Evolutionary conservation across 805 yeast species (phyloP).

Genomic region (Torulaspora gathmanii): DNA sequence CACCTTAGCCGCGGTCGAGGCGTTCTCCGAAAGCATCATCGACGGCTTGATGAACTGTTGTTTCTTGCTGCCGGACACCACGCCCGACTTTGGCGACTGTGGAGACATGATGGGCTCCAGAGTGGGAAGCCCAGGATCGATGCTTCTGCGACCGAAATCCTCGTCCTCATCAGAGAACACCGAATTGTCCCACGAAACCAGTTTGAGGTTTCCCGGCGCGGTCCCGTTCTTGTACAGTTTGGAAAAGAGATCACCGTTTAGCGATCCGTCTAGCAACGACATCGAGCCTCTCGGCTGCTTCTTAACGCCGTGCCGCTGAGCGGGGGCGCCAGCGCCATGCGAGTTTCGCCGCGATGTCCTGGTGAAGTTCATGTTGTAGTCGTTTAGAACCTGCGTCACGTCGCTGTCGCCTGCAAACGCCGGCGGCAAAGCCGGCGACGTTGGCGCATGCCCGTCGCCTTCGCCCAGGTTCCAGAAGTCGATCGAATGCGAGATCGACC

Average conservation of each 20-base stretch:
- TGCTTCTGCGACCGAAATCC: constrained; percentile 3
- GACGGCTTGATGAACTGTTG: constrained; percentile 30
- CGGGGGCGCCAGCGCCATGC: background rate
- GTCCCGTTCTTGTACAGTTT: constrained; percentile 20
- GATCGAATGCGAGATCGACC: constrained; percentile 30
- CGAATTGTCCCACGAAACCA: constrained; percentile 16
- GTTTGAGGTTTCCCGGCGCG: constrained; percentile 10
- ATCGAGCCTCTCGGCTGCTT: constrained; percentile 29
- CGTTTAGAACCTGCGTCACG: constrained; percentile 24
- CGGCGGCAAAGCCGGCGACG: background rate
- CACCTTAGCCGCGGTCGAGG: constrained; percentile 27
- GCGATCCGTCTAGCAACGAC: constrained; percentile 25
- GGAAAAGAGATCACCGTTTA: constrained; percentile 21
- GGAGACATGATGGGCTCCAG: constrained; percentile 13
- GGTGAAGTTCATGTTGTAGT: constrained; percentile 25
- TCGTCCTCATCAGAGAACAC: constrained; percentile 18
- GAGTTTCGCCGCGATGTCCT: constrained; percentile 4
- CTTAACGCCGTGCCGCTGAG: constrained; percentile 22
- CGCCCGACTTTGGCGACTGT: constrained; percentile 14
- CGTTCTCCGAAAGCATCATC: constrained; percentile 28
- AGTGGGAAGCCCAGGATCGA: constrained; percentile 6
- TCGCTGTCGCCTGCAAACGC: constrained; percentile 21
- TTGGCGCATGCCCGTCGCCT: constrained; percentile 2
- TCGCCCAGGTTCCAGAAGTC: constrained; percentile 30
- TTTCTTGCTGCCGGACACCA: constrained; percentile 4